Evolutionary conservation across 768 basidiomycete genomes (phyloP).

Genomic region (Russula dissimulans): DNA sequence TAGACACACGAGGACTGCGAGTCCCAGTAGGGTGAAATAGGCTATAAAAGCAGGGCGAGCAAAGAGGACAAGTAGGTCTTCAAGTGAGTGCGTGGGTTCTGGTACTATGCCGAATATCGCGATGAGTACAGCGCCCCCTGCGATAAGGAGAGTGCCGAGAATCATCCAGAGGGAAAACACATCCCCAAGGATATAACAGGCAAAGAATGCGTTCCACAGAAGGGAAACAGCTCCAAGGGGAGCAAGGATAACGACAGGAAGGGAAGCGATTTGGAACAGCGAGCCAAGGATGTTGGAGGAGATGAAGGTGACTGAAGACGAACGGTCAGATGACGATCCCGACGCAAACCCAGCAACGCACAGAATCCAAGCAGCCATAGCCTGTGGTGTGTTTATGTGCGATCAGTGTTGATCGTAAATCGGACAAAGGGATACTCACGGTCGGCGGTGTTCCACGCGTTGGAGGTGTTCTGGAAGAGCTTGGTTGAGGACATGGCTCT

Average conservation of each 20-base stretch:
- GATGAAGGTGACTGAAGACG: slow-evolving; percentile 54
- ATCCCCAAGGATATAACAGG: slow-evolving; percentile 75
- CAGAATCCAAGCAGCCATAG: slow-evolving; percentile 83
- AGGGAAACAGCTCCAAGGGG: slow-evolving; percentile 88
- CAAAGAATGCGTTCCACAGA: slow-evolving; percentile 92
- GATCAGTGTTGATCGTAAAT: neutral
- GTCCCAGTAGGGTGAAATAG: slow-evolving; percentile 69
- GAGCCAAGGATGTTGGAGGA: slow-evolving; percentile 84
- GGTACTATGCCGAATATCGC: slow-evolving; percentile 89
- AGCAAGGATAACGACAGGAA: slow-evolving; percentile 91
- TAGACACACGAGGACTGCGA: slow-evolving; percentile 50
- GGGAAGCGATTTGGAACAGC: slow-evolving; percentile 84
- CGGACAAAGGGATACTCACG: slow-evolving; percentile 39
- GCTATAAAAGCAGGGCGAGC: slow-evolving; percentile 65
- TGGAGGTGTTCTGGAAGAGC: slow-evolving; percentile 52
- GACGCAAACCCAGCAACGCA: slow-evolving; percentile 23
- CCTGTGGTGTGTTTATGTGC: slow-evolving; percentile 28
- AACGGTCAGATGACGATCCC: neutral
- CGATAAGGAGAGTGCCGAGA: slow-evolving; percentile 80
- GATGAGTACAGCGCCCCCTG: slow-evolving; percentile 81
- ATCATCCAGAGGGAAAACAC: slow-evolving; percentile 78
- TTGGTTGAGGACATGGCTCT: slow-evolving; percentile 84
- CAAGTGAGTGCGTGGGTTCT: slow-evolving; percentile 76
- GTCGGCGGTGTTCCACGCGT: slow-evolving; percentile 66
- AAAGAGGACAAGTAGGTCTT: slow-evolving; percentile 75